Evolutionary conservation across 2,329 filamentous ascomycete genomes (phyloP), one percentile per base, ranked within the genome.

Genomic region (Phoma sp.): DNA sequence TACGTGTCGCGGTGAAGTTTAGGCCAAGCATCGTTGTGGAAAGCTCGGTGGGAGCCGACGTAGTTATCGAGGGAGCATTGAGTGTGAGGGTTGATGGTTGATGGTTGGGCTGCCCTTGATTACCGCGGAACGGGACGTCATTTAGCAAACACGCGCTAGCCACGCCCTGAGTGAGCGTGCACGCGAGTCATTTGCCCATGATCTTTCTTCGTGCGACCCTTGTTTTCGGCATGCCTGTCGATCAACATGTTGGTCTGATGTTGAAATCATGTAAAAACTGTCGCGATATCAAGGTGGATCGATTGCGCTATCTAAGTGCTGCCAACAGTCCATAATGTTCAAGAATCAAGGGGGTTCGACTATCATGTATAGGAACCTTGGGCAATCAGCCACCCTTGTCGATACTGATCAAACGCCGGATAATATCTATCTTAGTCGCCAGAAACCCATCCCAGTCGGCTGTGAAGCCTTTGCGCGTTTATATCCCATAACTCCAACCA

Each of bases 1-100:
- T 71, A 60, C 78, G 77, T 19, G 80, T 81, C n/a, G 84, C 85
- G 24, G 84, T 86, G 67, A 88, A 84, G 48, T 64, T 60, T 45
- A 76, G 69, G 57, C 71, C 70, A 62, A 76, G 68, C 73, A 75
- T 75, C 46, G 39, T 67, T 46, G 55, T 32, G 51, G 43, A 24
- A 32, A 39, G 67, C 66, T 68, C 69, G 59, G 56, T 31, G 39
- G 41, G 65, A 65, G 68, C 68, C 62, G 39, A 25, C 8, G 27
- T 13, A 10, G 22, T 57, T 53, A 58, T 43, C 36, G 43, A 44
- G 43, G 43, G 45, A 44, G 46, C 59, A 59, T 62, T 38, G 59
- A 59, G 38, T 38, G 33, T 29, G 31, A 43, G 19, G 4, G 24
- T 15, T 33, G 27, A 32, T 40, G 29, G 25, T 17, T 17, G 22